Base-by-base conservation (phyloP, 2,329 filamentous ascomycete species). In the Tolypocladium amazonense region DNA sequence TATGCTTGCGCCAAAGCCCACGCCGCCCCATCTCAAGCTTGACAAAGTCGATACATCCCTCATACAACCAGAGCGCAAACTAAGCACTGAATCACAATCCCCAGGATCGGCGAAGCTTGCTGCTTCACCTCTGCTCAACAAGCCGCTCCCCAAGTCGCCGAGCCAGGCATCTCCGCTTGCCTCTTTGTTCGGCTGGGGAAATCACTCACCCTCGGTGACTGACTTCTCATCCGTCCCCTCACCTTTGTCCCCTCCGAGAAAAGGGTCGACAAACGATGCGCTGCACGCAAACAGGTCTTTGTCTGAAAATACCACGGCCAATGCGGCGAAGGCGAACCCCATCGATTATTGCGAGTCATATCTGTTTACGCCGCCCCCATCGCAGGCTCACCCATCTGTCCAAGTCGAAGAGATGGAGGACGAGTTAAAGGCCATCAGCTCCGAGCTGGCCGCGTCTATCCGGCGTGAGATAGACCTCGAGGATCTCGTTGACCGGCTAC, bases 391-490 rank as follows among this genome's bases (percentile, higher is more conserved):
- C 57, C 72, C 78, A 54, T 66, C 80, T 65, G 68, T 71, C 63
- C 75, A 92, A 72, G 82, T 96, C 68, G 86, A 91, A 72, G 91
- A 96, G 72, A 87, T 99, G 79, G 94, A 99, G 78, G 89, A 92
- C 72, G 94, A 99, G 79, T 76, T 99, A 65, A 90, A 90, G 67
- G 89, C 93, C 73, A 93, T 99, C 75, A 96, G 91, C 77, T 84
- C 87, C 62, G 94, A 99, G 80, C 80, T 99, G 72, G 94, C 94
- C 39, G 84, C 87, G 65, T 97, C 94, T 35, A 97, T 99, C 69
- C 86, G 90, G 67, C 86, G 94, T 62, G 94, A 99, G 77, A 93
- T 99, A 84, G 94, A 99, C 67, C 76, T 99, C 38, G 94, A 99
- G 73, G 94, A 99, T 72, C 81, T 97, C 55, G 87, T 97, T 0